A percentile compares a stretch with the other conserved stretches of the same genome.
Conservation (phyloP, 768 basidiomycete species). For the Xanthoconium purpureum region DNA sequence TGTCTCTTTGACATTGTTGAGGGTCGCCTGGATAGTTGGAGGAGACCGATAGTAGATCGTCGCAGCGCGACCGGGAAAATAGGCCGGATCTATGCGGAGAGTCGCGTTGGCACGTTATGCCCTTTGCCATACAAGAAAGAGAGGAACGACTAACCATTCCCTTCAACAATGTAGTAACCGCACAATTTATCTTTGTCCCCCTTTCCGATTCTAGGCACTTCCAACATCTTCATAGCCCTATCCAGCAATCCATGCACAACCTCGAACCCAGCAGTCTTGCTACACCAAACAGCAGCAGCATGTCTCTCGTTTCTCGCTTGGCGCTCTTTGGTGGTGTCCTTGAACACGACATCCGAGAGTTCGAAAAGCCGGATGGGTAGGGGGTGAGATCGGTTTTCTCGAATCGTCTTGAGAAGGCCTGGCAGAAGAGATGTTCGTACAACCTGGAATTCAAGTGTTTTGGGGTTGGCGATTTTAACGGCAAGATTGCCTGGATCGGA, state of each 20-base stretch:
- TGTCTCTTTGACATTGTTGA: conserved; percentile 46
- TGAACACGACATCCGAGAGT: conserved; percentile 88
- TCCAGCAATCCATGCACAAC: conserved; percentile 93
- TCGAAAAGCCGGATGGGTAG: conserved; percentile 95
- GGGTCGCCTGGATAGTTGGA: conserved; percentile 25
- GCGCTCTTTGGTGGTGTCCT: conserved; percentile 73
- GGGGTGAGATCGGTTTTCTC: conserved; percentile 92
- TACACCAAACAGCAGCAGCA: conserved; percentile 92
- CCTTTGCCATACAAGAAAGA: not conserved
- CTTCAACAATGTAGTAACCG: conserved; percentile 92
- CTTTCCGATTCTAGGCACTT: conserved; percentile 74
- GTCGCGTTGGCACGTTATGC: conserved; percentile 3
- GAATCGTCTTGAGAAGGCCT: conserved; percentile 92
- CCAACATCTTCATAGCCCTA: conserved; percentile 93
- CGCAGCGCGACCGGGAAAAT: conserved; percentile 94
- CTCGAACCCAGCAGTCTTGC: conserved; percentile 96
- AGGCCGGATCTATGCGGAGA: conserved; percentile 69
- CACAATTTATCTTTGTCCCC: conserved; percentile 51
- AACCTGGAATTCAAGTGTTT: conserved; percentile 96
- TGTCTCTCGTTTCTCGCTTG: conserved; percentile 86
- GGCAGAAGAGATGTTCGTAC: conserved; percentile 95
- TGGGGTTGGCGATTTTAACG: conserved; percentile 93
- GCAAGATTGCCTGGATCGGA: conserved; percentile 76
- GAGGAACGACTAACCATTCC: conserved; percentile 57
- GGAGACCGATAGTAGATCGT: conserved; percentile 81